Conservation (phyloP, 441 rosid species). For the Croton laevigatus region DNA sequence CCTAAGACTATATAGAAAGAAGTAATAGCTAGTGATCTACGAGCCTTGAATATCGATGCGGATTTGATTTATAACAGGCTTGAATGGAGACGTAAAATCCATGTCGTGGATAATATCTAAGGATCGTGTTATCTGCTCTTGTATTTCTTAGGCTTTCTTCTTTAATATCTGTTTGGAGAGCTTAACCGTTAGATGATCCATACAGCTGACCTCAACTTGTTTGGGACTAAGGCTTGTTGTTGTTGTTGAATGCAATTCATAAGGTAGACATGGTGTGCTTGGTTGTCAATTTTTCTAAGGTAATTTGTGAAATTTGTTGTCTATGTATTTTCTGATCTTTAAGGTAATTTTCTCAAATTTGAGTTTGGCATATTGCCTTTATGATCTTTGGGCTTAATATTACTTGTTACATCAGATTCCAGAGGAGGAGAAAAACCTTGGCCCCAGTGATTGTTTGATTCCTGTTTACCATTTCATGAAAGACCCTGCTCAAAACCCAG, state of each 20-base stretch:
- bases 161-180: too few species aligned
- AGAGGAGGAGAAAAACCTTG: slow-evolving; percentile 90
- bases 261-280: background rate
- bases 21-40: too few species aligned
- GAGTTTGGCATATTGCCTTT: background rate
- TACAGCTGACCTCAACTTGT: too few species aligned
- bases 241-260: background rate
- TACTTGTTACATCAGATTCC: slow-evolving; percentile 62
- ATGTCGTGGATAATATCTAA: too few species aligned
- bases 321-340: background rate
- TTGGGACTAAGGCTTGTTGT: too few species aligned
- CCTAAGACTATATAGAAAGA: too few species aligned
- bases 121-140: too few species aligned
- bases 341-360: background rate
- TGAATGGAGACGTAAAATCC: too few species aligned
- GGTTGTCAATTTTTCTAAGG: background rate
- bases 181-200: too few species aligned
- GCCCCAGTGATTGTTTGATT: slow-evolving; percentile 79
- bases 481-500: slow-evolving; percentile 80
- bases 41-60: too few species aligned
- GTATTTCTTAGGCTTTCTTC: too few species aligned
- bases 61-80: too few species aligned
- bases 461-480: slow-evolving; percentile 89
- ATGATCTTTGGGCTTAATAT: background rate
- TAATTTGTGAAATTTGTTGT: background rate